Base-by-base conservation (phyloP, 2,329 filamentous ascomycete species). In the Clonostachys solani region DNA sequence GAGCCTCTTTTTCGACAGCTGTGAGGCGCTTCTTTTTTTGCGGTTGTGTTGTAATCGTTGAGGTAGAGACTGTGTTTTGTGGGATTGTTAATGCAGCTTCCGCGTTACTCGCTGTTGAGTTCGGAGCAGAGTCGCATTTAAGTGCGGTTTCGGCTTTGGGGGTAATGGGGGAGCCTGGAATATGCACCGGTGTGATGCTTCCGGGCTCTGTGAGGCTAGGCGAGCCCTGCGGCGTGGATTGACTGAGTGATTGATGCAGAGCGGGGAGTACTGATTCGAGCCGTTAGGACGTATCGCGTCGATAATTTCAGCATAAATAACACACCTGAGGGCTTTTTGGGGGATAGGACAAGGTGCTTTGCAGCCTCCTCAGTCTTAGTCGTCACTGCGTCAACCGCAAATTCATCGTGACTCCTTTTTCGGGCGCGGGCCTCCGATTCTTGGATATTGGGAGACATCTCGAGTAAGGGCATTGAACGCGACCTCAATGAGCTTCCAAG, bases 321-420 rank as follows among this genome's bases (percentile, higher is more conserved):
- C 23, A 29, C 23, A 29, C 23, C 23, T 29, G 23, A 29, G 23
- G 8, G 23, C 23, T 29, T 29, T 29, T 29, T 29, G 23, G 23
- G 23, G 10, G 23, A 29, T 10, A 29, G 23, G 9, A 29, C 23
- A 29, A 29, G 23, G 23, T 29, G 8, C 9, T 29, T 29, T 10
- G 23, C 10, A 29, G 23, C 23, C 23, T 29, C 23, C 23, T 29
- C 23, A 4, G 23, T 29, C 23, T 29, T 10, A 9, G 23, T 29
- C 23, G 23, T 45, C 18, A 61, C 50, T 19, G 67, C 60, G 8
- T 68, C 60, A 10, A 60, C 64, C 4, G 67, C 54, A 50, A 68
- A 78, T 33, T 76, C 71, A 38, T 73, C 65, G 52, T 76, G 72
- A 40, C 62, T 70, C 49, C 74, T 63, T 59, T 80, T 79, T 45